Conservation (phyloP, 768 basidiomycete species). For the Tulasnella calospora region DNA sequence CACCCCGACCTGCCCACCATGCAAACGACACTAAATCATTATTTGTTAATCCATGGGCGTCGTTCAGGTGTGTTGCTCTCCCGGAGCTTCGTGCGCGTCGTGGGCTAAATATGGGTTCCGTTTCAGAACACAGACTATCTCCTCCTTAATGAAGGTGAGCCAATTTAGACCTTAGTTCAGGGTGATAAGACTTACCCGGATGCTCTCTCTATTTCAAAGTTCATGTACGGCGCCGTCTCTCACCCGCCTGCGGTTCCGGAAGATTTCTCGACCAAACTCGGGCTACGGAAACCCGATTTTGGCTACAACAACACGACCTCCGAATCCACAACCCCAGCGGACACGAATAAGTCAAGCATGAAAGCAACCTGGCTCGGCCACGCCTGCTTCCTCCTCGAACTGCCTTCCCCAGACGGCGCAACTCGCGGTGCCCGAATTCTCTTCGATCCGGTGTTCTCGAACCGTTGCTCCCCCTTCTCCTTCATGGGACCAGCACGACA, state of each 20-base stretch:
- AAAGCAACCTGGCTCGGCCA: constrained; percentile 56
- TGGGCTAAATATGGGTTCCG: neutral
- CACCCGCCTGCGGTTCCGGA: neutral
- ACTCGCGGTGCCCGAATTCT: constrained; percentile 46
- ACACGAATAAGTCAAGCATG: constrained; percentile 32
- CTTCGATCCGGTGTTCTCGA: constrained; percentile 49
- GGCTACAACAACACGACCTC: neutral
- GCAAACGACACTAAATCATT: constrained; percentile 5
- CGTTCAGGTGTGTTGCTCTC: neutral
- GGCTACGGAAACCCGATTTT: constrained; percentile 26
- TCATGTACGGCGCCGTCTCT: neutral
- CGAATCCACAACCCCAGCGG: neutral
- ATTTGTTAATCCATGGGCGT: constrained; percentile 27
- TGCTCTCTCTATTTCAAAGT: neutral
- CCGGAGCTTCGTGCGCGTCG: neutral
- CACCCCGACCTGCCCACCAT: constrained; percentile 15
- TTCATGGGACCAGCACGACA: constrained; percentile 47
- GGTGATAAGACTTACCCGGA: neutral
- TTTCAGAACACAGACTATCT: neutral
- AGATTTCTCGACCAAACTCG: constrained; percentile 23
- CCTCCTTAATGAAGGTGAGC: neutral
- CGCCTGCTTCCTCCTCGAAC: constrained; percentile 52
- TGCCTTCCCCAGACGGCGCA: constrained; percentile 39
- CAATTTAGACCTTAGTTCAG: neutral
- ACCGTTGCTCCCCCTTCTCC: constrained; percentile 49